Evolutionary conservation across 2,329 filamentous ascomycete genomes (phyloP).

Genomic region (Paracamarosporium sp.): DNA sequence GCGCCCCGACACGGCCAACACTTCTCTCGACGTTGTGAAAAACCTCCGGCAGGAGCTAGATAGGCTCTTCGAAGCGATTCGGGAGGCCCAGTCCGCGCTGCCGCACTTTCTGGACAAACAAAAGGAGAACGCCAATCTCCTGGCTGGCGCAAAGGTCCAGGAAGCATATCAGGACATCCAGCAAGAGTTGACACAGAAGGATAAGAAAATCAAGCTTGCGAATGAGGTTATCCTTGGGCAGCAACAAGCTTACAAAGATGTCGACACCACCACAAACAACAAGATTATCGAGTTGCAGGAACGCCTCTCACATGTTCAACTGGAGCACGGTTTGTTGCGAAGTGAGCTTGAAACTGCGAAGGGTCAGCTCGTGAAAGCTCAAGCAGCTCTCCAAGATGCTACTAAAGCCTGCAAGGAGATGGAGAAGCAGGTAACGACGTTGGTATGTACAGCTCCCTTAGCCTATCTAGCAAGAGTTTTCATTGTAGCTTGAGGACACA

Average conservation of each 20-base stretch:
- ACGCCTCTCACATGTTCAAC: constrained; percentile 31
- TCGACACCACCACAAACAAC: constrained; percentile 22
- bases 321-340: constrained; percentile 36
- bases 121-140: constrained; percentile 32
- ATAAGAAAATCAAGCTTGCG: constrained; percentile 37
- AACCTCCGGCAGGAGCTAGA: constrained; percentile 35
- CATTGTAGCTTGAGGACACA: too few species aligned
- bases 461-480: too few species aligned
- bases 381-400: constrained; percentile 12
- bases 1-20: constrained; percentile 9
- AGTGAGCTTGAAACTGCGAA: constrained; percentile 30
- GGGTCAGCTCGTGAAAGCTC: constrained; percentile 20
- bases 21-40: constrained; percentile 20
- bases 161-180: constrained; percentile 29
- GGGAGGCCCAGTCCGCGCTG: constrained; percentile 24
- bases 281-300: constrained; percentile 31
- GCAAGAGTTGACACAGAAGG: constrained; percentile 31
- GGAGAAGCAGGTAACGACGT: constrained; percentile 21
- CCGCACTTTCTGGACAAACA: constrained; percentile 36
- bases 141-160: constrained; percentile 31
- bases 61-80: constrained; percentile 26
- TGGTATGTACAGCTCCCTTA: constrained; percentile 15
- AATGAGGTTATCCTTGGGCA: constrained; percentile 35
- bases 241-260: constrained; percentile 32
- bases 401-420: constrained; percentile 14